Evolutionary conservation across 1,284 basidiomycete genomes (phyloP).

Genomic region (Coniferiporia sulphurascens): DNA sequence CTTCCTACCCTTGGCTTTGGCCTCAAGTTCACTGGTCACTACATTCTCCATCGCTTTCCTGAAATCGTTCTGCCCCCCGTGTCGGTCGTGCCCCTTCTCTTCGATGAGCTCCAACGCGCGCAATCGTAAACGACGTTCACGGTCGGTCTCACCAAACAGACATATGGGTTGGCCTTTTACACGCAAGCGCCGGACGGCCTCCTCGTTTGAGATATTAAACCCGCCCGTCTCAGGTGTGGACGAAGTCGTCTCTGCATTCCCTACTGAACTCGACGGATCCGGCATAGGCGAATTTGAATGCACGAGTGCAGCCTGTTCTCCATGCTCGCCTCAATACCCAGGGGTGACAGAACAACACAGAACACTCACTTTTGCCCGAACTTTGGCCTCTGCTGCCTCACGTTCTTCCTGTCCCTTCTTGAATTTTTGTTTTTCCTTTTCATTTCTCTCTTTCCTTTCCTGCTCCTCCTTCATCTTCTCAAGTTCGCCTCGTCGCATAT

Average conservation of each 20-base stretch:
- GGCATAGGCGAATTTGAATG: constrained; percentile 40
- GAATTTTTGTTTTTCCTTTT: constrained; percentile 33
- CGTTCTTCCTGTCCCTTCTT: constrained; percentile 25
- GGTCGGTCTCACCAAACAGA: constrained; percentile 93
- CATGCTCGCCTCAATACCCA: constrained; percentile 37
- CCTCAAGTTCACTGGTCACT: constrained; percentile 75
- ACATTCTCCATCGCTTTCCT: constrained; percentile 90
- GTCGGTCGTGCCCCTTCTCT: constrained; percentile 72
- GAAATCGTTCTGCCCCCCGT: constrained; percentile 89
- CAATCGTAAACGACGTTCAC: constrained; percentile 84
- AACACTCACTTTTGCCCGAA: constrained; percentile 40
- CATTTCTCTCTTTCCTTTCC: constrained; percentile 49
- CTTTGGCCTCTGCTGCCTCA: constrained; percentile 22
- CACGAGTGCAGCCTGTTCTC: constrained; percentile 47
- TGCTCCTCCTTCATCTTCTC: constrained; percentile 67
- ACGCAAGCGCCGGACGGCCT: constrained; percentile 85
- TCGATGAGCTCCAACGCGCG: constrained; percentile 94
- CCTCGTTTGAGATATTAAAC: constrained; percentile 93
- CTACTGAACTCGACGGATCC: constrained; percentile 19
- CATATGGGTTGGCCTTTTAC: constrained; percentile 92
- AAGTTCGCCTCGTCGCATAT: constrained; percentile 81
- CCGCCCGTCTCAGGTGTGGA: constrained; percentile 47
- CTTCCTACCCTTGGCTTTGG: constrained; percentile 54
- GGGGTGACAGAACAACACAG: constrained; percentile 22
- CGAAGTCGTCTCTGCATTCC: constrained; percentile 33